Conservation (phyloP, 169 alveolate species). For the Cryptosporidium canis region DNA sequence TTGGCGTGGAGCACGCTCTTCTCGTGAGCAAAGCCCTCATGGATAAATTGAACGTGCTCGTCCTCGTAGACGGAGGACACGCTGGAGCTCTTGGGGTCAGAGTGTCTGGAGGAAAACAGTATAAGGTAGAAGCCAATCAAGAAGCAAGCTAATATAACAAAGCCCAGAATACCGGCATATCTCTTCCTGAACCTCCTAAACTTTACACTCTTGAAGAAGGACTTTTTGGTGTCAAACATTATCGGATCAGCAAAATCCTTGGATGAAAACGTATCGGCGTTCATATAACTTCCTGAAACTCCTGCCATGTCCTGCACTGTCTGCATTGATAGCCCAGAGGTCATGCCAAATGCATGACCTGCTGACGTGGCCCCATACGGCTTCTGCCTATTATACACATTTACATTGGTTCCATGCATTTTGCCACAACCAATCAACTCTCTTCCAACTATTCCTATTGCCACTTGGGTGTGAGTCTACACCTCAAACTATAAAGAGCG, state of each 20-base stretch:
- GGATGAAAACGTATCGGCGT: conserved; percentile 24
- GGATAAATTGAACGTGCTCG: not conserved
- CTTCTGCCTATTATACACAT: conserved; percentile 60
- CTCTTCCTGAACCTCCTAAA: conserved; percentile 42
- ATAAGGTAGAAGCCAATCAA: conserved; percentile 15
- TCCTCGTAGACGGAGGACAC: not conserved
- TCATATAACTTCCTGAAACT: conserved; percentile 52
- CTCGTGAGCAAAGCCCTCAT: not conserved
- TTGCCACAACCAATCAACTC: not conserved
- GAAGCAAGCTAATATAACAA: conserved; percentile 7
- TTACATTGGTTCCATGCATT: conserved; percentile 27
- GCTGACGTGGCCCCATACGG: conserved; percentile 34
- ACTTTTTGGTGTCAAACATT: conserved; percentile 36
- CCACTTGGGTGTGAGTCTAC: not conserved
- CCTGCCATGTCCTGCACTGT: conserved; percentile 71
- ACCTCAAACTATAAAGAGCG: not conserved
- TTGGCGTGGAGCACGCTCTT: not conserved
- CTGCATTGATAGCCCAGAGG: conserved; percentile 67
- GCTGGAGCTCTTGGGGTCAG: not conserved
- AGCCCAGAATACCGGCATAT: conserved; percentile 11
- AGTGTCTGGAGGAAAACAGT: not conserved
- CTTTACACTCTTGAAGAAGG: conserved; percentile 6
- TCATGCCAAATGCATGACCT: conserved; percentile 26
- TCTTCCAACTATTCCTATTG: not conserved
- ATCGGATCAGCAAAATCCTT: conserved; percentile 38